Conservation (phyloP, 257 asterid species). For the Paulownia fortunei region DNA sequence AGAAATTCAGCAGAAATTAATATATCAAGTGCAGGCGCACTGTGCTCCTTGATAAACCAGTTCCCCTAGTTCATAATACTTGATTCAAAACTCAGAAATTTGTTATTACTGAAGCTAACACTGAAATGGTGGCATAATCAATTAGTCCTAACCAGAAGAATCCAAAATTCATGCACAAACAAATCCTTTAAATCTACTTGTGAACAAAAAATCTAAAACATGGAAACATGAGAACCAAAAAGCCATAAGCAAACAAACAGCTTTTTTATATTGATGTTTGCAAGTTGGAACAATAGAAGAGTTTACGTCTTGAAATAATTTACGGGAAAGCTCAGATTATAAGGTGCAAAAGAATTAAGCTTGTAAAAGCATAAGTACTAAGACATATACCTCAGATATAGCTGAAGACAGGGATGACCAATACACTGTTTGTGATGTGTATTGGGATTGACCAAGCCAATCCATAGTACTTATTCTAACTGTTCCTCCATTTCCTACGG, state of each 20-base stretch:
- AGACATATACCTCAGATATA: conserved; percentile 64
- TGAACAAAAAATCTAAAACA: too few relatives aligned
- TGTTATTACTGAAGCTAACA: too few relatives aligned
- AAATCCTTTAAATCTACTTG: too few relatives aligned
- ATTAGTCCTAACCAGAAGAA: too few relatives aligned
- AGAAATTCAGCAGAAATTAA: too few relatives aligned
- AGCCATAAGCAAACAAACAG: not conserved
- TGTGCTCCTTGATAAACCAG: too few relatives aligned
- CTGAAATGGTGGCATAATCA: too few relatives aligned
- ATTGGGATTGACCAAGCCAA: conserved; percentile 93
- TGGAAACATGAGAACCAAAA: not conserved
- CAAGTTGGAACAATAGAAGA: not conserved
- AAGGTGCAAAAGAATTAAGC: not conserved
- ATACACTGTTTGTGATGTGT: conserved; percentile 55
- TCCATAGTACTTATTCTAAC: conserved; percentile 86
- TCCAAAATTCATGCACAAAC: not conserved
- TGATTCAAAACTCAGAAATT: too few relatives aligned
- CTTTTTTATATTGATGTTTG: not conserved
- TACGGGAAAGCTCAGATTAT: not conserved
- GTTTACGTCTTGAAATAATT: not conserved
- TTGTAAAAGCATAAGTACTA: not conserved
- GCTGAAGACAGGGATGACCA: conserved; percentile 88
- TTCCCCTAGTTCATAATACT: too few relatives aligned
- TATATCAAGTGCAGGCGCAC: too few relatives aligned
- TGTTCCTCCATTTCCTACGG: conserved; percentile 60